Conservation (phyloP, 495 filamentous ascomycete species). For the Tuber microsphaerosporum region DNA sequence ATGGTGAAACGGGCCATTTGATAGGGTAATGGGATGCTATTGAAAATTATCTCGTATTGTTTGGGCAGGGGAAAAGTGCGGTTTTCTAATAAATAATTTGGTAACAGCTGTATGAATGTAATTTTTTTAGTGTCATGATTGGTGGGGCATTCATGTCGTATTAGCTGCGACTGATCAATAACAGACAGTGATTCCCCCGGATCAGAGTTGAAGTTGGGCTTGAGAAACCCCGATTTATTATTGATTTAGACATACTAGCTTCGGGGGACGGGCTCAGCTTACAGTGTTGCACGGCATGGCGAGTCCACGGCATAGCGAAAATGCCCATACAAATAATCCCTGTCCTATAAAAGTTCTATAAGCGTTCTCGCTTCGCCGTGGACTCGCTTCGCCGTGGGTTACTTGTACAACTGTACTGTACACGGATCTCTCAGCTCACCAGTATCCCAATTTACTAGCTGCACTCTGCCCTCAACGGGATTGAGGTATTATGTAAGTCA, state of each 20-base stretch:
- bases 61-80: no score
- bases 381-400: no score
- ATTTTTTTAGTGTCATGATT: not conserved
- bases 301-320: no score
- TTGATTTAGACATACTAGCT: not conserved
- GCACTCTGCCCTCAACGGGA: no score
- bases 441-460: no score
- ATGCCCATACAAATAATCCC: no score
- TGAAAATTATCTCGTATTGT: not conserved
- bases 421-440: no score
- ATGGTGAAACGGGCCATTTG: not conserved
- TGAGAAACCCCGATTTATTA: not conserved
- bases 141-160: not conserved
- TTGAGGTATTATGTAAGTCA: no score
- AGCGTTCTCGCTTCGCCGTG: no score
- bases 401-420: no score
- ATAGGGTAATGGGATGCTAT: not conserved
- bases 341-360: no score
- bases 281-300: no score
- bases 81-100: not conserved
- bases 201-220: not conserved
- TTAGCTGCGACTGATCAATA: not conserved
- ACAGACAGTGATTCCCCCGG: not conserved
- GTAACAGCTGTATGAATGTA: not conserved
- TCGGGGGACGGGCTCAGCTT: not conserved